Percentiles rank a stretch among this genome's conserved stretches.
Conservation (phyloP, 129 eudicot species). For the Scalesia atractyloides region DNA sequence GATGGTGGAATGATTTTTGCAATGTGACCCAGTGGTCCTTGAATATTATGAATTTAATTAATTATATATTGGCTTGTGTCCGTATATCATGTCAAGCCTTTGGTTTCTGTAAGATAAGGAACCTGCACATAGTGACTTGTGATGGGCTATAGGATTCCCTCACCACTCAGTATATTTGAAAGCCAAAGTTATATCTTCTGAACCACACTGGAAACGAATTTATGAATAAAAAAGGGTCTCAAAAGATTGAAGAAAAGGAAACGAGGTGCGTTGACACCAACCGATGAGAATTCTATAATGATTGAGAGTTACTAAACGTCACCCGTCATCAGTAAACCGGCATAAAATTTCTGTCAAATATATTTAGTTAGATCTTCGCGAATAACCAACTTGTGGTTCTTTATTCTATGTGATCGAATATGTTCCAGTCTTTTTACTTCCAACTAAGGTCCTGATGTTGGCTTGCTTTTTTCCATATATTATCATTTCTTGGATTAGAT, state of each 20-base stretch:
- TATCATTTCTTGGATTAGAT: slow-evolving; percentile 20
- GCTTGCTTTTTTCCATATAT: slow-evolving; percentile 13
- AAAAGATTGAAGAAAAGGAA: slow-evolving; percentile 45
- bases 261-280: slow-evolving; percentile 35
- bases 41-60: slow-evolving; percentile 10
- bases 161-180: slow-evolving; percentile 37
- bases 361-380: slow-evolving; percentile 17
- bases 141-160: slow-evolving; percentile 28
- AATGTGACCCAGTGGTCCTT: slow-evolving; percentile 36
- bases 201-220: slow-evolving; percentile 39
- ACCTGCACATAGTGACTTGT: slow-evolving; percentile 24
- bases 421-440: slow-evolving; percentile 23
- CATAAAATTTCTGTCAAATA: neutral
- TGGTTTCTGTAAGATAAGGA: slow-evolving; percentile 4
- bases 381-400: slow-evolving; percentile 12
- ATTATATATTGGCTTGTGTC: slow-evolving; percentile 18
- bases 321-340: slow-evolving; percentile 10
- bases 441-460: slow-evolving; percentile 20
- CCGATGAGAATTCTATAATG: slow-evolving; percentile 19
- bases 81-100: slow-evolving; percentile 6
- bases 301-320: slow-evolving; percentile 15
- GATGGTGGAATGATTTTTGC: slow-evolving; percentile 37
- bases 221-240: neutral
- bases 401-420: slow-evolving; percentile 31
- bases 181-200: slow-evolving; percentile 36